Evolutionary conservation across 495 filamentous ascomycete species (phyloP), one percentile per base, ranked within the genome.

Genomic region (Tuber magnatum): DNA sequence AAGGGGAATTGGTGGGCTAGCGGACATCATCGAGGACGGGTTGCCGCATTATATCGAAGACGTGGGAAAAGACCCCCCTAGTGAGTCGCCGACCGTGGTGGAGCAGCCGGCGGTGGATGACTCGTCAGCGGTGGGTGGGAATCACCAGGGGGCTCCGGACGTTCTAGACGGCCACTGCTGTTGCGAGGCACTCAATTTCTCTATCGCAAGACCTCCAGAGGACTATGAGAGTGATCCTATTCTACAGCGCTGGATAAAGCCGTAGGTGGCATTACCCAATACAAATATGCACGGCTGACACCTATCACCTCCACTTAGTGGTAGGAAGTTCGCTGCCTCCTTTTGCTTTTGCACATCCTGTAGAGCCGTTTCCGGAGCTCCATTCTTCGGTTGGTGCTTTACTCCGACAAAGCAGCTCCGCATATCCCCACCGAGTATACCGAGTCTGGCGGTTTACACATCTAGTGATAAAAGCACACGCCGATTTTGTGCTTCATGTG

Each of bases 301-400:
- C 18, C 5, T 7, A 24, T 12, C 12, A 1, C 35, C 40, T 46
- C 22, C 7, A 3, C 16, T 28, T 40, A 75, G 78, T 39, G 65
- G 76, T 24, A n/a, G 65, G 5, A 75, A 73, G 40, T 78, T 71
- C 22, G 74, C 69, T 28, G 76, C 73, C 0, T 75, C 72, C n/a
- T 70, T 78, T 51, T 80, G 78, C 38, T 80, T 78, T 46, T 80
- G 76, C 41, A 65, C 73, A 39, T 78, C 78, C 32, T 80, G 78
- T n/a, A 72, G 75, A 24, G 12, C 32, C 4, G 73, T 72, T 43
- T 73, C 73, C 8, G 78, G 76, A 9, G 78, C 76, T n/a, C 76
- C 76, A 14, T 75, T 75, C 71, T 78, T 72, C 56, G 70, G 41
- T 20, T 78, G 78, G 78, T 65, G 73, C 18, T 80, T 80, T 43